Evolutionary conservation across 768 basidiomycete genomes (phyloP).

Genomic region (Strobilomyces dryophilus): DNA sequence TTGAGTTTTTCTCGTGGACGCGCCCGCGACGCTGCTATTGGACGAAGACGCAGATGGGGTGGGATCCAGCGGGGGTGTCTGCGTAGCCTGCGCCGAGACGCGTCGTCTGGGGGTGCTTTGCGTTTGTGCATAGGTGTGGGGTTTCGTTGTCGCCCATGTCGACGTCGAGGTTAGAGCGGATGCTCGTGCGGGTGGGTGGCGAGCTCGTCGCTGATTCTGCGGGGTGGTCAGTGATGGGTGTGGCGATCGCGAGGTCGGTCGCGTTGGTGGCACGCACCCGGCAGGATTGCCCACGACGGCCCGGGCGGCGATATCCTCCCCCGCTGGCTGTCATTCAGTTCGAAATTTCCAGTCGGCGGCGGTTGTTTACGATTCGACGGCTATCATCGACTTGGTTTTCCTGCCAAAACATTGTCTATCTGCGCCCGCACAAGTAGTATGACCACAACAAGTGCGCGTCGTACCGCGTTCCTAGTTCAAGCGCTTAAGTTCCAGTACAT

Average conservation of each 20-base stretch:
- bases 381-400: too few relatives aligned
- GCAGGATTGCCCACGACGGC: slow-evolving; percentile 26
- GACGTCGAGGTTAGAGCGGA: slow-evolving; percentile 13
- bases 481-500: too few relatives aligned
- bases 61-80: slow-evolving; percentile 21
- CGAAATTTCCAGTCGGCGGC: too few relatives aligned
- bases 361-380: too few relatives aligned
- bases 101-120: slow-evolving; percentile 18
- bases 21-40: neutral
- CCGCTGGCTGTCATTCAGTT: neutral
- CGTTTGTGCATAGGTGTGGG: slow-evolving; percentile 18
- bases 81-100: slow-evolving; percentile 5
- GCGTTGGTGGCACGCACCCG: slow-evolving; percentile 21
- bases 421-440: too few relatives aligned
- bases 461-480: too few relatives aligned
- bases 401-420: too few relatives aligned
- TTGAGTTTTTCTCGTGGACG: too few relatives aligned
- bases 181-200: slow-evolving; percentile 10
- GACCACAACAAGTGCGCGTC: too few relatives aligned
- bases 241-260: too few relatives aligned
- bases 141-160: slow-evolving; percentile 24
- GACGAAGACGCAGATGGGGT: too few relatives aligned
- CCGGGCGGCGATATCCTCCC: slow-evolving; percentile 19
- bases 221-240: too few relatives aligned
- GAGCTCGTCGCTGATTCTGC: slow-evolving; percentile 21